Base-by-base conservation (phyloP, 495 filamentous ascomycete genomes). In the Amniculicola lignicola region DNA sequence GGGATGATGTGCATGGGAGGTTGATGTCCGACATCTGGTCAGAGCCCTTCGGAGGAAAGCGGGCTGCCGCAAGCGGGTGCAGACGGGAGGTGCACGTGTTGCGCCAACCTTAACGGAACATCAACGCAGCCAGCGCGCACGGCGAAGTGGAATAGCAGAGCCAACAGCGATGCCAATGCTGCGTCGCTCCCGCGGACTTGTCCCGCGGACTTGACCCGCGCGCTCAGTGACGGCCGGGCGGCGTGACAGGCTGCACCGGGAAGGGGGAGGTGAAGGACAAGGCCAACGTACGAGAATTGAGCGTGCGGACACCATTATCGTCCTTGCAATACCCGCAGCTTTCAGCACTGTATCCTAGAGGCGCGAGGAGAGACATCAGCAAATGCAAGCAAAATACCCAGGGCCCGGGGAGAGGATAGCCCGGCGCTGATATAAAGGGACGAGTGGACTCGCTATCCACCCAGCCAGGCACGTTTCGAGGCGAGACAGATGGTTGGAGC, bases 251-350 rank as follows among this genome's bases (percentile, higher is more conserved):
- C 9, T 40, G 37, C 44, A 38, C 4, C 10, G 40, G 1, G 43
- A 40, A 19, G 21, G 38, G 37, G 49, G 40, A 42, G 45, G 41
- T 36, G 23, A 28, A 45, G 41, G 28, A 29, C 18, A 44, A 15
- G 14, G 21, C 9, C 37, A 36, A 71, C 69, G 62, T 65, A 72
- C 70, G 69, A 61, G 69, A 71, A 52, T 67, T 52, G 43, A 64
- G 62, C 52, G 63, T 71, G 60, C 70, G 63, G 56, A 65, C 58
- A 68, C 70, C 69, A 56, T 62, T 61, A 12, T 54, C 22, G 19
- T 63, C 60, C 52, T 72, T 71, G 62, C 71, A 74, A 59, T 74
- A 74, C 25, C 71, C 71, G 46, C 71, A 74, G 31, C 63, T 65
- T 35, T 64, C 68, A 22, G 57, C 58, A 33, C 64, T 56, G 48